Base-by-base conservation (phyloP, 2,329 filamentous ascomycete species). In the Aulographum hederae region DNA sequence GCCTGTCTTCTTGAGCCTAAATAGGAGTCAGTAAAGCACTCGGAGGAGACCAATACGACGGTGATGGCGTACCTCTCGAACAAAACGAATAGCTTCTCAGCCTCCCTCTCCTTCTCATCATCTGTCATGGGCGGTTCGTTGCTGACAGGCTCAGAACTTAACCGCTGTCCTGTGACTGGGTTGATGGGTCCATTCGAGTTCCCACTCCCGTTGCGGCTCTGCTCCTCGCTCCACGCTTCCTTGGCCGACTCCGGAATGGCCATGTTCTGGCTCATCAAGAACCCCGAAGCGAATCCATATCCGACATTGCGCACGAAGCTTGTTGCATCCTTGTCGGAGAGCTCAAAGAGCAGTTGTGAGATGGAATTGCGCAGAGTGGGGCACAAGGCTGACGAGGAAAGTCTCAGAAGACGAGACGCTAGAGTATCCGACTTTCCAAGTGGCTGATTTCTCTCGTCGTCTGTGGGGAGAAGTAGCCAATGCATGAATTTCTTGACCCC, bases 261-360 rank as follows among this genome's bases (percentile, higher is more conserved):
- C 10, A 95, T 72, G 34, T 89, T 80, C 38, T 86, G 78, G 39
- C 78, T 76, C 56, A 85, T 76, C 12, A 98, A 59, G 48, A 89
- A 93, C 0, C 89, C 89, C 0, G 84, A 80, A 1, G 89, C 89
- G 46, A 80, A 93, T 0, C 89, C 89, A 47, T 93, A 98, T 0
- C 89, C 89, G 10, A 98, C 80, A 42, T 94, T 94, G 32, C 79
- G 67, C 1, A 95, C 78, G 45, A 94, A 89, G 18, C 65, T 77
- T 12, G 66, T 67, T 0, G 85, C 69, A 43, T 94, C 74, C 43
- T 74, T 78, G 39, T 76, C 77, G 0, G 84, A 93, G 18, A 95
- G 63, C 40, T 91, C 78, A 48, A 91, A 98, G 38, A 94, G 67
- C 16, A 98, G 62, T 18, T 75, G 65, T 0, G 78, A 79, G 32